Conservation (phyloP, 257 asterid genomes). For the Primulina tabacum region DNA sequence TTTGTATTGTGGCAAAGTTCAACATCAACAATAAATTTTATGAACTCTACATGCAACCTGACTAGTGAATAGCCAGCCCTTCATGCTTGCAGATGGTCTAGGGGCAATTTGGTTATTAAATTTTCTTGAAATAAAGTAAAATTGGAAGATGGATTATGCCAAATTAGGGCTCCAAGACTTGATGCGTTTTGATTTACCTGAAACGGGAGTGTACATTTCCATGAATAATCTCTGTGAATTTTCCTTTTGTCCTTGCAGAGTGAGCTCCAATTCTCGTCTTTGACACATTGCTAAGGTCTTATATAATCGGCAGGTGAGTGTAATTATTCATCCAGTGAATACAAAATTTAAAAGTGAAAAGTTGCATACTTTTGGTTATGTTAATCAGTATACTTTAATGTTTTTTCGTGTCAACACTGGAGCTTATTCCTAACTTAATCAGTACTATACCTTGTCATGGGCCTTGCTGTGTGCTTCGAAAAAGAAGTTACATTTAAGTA, state of each 20-base stretch:
- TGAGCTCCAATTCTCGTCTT: constrained; percentile 21
- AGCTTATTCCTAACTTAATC: constrained; percentile 56
- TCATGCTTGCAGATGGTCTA: background rate
- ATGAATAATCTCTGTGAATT: constrained; percentile 17
- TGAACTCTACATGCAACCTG: too few species aligned
- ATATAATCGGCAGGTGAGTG: constrained; percentile 35
- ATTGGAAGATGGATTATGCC: background rate
- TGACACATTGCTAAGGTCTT: constrained; percentile 33
- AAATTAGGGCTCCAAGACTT: background rate
- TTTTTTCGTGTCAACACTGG: constrained; percentile 28
- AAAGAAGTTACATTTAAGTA: background rate
- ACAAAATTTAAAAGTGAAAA: constrained; percentile 33
- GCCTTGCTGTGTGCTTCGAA: constrained; percentile 49
- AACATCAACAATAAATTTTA: background rate
- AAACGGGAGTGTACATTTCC: constrained; percentile 8
- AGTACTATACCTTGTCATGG: constrained; percentile 60
- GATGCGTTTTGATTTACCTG: constrained; percentile 15
- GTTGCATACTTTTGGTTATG: constrained; percentile 33
- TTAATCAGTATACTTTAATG: constrained; percentile 29
- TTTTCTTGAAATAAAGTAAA: background rate
- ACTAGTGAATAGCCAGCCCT: background rate
- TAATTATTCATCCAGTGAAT: constrained; percentile 30
- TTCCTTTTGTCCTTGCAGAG: constrained; percentile 16
- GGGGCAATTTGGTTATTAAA: background rate
- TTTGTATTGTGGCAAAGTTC: background rate